phyloP scores from a whole-genome alignment of 2,329 filamentous ascomycete genomes.

The Aurifilum marmelostoma region DNA sequence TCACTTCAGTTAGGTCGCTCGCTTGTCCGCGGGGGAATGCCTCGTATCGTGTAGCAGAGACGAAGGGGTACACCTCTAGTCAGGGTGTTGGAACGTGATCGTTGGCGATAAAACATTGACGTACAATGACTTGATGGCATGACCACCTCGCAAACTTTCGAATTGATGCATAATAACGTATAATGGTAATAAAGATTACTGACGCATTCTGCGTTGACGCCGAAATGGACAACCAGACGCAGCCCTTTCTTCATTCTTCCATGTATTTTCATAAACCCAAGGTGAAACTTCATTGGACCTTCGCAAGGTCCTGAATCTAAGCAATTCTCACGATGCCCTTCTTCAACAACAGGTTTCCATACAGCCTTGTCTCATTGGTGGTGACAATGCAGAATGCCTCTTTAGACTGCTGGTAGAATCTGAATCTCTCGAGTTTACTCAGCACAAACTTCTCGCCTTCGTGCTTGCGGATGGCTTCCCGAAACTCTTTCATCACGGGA shows the following conservation, averaged over 20 bases:
- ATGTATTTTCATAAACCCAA: neutral
- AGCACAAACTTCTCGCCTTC: slow-evolving; percentile 15
- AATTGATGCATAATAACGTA: too few relatives aligned
- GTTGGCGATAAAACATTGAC: too few relatives aligned
- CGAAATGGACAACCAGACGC: too few relatives aligned
- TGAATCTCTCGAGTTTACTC: slow-evolving; percentile 19
- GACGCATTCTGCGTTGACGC: too few relatives aligned
- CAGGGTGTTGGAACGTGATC: too few relatives aligned
- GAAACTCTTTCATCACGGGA: slow-evolving; percentile 15
- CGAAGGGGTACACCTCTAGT: too few relatives aligned
- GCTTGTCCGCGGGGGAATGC: neutral
- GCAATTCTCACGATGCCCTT: slow-evolving; percentile 10
- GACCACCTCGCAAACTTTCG: too few relatives aligned
- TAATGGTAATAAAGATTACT: neutral
- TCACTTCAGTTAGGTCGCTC: neutral
- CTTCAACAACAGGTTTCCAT: slow-evolving; percentile 17
- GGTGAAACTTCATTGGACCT: neutral
- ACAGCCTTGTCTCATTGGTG: slow-evolving; percentile 11
- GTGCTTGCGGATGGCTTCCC: slow-evolving; percentile 10
- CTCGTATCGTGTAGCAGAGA: neutral
- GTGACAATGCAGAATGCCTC: slow-evolving; percentile 17
- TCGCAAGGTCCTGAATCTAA: neutral
- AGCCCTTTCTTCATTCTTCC: too few relatives aligned
- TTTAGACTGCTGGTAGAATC: slow-evolving; percentile 10
- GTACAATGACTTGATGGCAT: too few relatives aligned